Evolutionary conservation across 768 basidiomycete species (phyloP), one percentile per base, ranked within the genome.

Genomic region (Agrocybe praecox): DNA sequence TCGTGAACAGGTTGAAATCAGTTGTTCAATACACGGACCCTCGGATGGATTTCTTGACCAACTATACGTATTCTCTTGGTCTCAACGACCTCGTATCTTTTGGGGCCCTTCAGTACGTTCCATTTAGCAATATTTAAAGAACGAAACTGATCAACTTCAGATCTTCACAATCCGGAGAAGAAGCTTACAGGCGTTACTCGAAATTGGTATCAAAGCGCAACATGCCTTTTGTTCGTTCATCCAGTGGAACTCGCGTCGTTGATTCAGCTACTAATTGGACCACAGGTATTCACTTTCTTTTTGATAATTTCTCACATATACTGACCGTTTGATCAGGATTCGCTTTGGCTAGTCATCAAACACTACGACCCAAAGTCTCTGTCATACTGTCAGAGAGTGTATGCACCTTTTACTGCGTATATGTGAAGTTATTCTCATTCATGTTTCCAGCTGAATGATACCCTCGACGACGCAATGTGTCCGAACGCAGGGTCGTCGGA

Each of bases 191-290:
- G 23, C 81, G 89, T 8, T 92, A 93, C 66, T 55, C 65, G 0
- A 63, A 74, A 26, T 69, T 90, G 6, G 64, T 89, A 23, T 67
- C 67, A 21, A 50, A 71, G 11, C 62, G 73, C 6, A 74, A 77
- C 50, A 52, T 83, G 1, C 88, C 88, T 0, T 83, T 81, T 46
- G 74, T 83, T 1, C 70, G 80, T 23, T 71, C 80, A 0, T 76
- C 77, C 58, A 76, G 79, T 17, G 78, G 79, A 2, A 64, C 72
- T 9, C 82, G 92, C 12, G 89, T 92, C 5, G 74, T 91, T 2
- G 69, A 80, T n/a, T 86, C 88, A 18, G 90, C 90, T 1, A 73
- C 66, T 6, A 90, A 90, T 63, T 93, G 92, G 90, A 80, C 80
- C 6, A 72, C 75, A 56, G 91, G 90, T 86, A 46, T 19, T 58